Conservation (phyloP, 805 yeast genomes). For the Wickerhamiella hasegawae region DNA sequence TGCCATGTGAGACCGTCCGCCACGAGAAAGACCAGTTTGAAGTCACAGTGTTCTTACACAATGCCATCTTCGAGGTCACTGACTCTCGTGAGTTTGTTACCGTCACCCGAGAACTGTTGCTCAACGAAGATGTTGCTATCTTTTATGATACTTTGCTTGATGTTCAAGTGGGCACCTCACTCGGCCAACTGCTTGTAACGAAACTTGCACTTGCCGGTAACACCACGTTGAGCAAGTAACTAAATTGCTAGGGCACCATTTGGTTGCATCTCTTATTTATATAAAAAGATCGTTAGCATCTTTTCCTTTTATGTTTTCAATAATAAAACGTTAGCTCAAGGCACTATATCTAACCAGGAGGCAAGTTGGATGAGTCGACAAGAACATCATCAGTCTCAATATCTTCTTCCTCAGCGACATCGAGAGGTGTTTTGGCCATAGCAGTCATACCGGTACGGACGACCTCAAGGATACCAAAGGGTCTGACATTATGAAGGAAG, state of each 20-base stretch:
- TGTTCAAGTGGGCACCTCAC: slow-evolving; percentile 17
- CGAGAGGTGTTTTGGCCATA: slow-evolving; percentile 84
- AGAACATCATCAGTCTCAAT: slow-evolving; percentile 40
- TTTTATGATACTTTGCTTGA: slow-evolving; percentile 27
- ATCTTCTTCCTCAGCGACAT: slow-evolving; percentile 30
- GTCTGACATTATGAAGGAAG: slow-evolving; percentile 77
- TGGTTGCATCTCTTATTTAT: too few species aligned
- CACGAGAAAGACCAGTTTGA: slow-evolving; percentile 18
- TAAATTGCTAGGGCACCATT: too few species aligned
- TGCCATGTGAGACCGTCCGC: slow-evolving; percentile 21
- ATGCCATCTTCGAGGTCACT: slow-evolving; percentile 28
- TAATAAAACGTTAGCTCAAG: not conserved
- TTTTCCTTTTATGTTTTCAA: too few species aligned
- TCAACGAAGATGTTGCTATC: slow-evolving; percentile 26
- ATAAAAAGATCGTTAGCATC: too few species aligned
- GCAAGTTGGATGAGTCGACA: slow-evolving; percentile 78
- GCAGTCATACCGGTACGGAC: slow-evolving; percentile 99
- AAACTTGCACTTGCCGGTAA: slow-evolving; percentile 13
- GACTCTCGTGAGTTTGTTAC: slow-evolving; percentile 27
- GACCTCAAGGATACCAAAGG: slow-evolving; percentile 90
- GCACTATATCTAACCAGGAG: slow-evolving; percentile 56
- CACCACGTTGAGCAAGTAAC: slow-evolving; percentile 3
- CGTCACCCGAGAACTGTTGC: slow-evolving; percentile 29
- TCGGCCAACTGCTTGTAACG: slow-evolving; percentile 21
- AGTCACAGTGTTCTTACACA: slow-evolving; percentile 26